Evolutionary conservation across 2,329 filamentous ascomycete species (phyloP).

Genomic region (Bretziella fagacearum): DNA sequence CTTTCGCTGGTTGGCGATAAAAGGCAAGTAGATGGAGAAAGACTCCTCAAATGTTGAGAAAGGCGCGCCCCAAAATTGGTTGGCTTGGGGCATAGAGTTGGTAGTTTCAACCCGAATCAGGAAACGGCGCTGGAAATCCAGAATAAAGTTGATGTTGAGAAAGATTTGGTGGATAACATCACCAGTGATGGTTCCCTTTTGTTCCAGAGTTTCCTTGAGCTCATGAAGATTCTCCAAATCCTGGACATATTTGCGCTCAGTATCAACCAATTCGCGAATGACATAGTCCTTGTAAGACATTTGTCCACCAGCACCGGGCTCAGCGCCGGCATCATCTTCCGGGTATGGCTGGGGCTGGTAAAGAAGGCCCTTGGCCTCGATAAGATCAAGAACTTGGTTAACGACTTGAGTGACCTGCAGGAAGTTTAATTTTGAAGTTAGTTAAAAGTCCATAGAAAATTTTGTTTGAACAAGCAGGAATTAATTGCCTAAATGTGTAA

Average conservation of each 20-base stretch:
- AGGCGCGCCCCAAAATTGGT: slow-evolving; percentile 88
- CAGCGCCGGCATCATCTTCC: slow-evolving; percentile 31
- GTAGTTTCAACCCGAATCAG: slow-evolving; percentile 92
- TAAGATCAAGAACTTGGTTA: slow-evolving; percentile 76
- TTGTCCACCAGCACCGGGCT: slow-evolving; percentile 38
- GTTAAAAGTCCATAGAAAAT: not conserved
- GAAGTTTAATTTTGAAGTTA: slow-evolving; percentile 6
- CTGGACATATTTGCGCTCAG: slow-evolving; percentile 93
- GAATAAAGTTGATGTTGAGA: slow-evolving; percentile 81
- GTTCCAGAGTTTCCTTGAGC: slow-evolving; percentile 76
- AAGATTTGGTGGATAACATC: slow-evolving; percentile 91
- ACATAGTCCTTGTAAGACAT: slow-evolving; percentile 71
- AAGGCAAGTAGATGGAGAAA: slow-evolving; percentile 88
- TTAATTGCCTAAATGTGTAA: no score
- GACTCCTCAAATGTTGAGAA: slow-evolving; percentile 72
- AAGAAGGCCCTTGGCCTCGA: slow-evolving; percentile 62
- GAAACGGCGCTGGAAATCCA: slow-evolving; percentile 91
- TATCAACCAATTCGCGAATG: slow-evolving; percentile 79
- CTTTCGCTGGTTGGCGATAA: slow-evolving; percentile 90
- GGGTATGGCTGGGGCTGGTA: slow-evolving; percentile 41
- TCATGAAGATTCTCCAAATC: slow-evolving; percentile 88
- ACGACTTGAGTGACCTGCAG: slow-evolving; percentile 65
- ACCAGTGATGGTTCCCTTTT: slow-evolving; percentile 72
- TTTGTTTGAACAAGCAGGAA: not conserved
- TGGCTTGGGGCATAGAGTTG: slow-evolving; percentile 58